Base-by-base conservation (phyloP, 768 basidiomycete species). In the Steccherinum ochraceum region DNA sequence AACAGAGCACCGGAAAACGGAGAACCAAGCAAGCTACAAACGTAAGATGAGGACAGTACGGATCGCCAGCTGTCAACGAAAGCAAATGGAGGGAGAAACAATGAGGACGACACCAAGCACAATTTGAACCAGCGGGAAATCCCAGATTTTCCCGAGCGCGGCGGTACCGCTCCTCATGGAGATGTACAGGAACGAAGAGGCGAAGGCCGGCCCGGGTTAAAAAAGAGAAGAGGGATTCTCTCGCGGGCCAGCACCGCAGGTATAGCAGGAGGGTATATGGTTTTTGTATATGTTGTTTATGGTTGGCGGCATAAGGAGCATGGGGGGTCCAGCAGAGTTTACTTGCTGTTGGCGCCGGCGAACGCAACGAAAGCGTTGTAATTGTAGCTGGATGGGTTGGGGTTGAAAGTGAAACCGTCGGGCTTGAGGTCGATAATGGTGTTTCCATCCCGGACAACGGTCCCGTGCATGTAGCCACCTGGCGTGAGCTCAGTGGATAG, bases 351-450 rank as follows among this genome's bases (percentile, higher is more conserved):
- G 3, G 55, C 55, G 19, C 41, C 41, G 10, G 7, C 7, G 21
- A 49, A 57, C 46, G 78, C 77, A 35, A 77, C 78, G 61, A 73
- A 83, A 0, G 74, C 80, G 58, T 84, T 86, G 64, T 76, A 85
- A 58, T 85, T 85, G 63, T 84, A 83, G 71, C 56, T 46, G 25
- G 41, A 24, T 35, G 61, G 66, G 50, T 54, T 67, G 42, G 61
- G 59, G 40, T 61, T 52, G 60, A 70, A 70, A 18, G 46, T 63
- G 58, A 76, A 84, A 41, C 69, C 77, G 10, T 64, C 52, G 0
- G 76, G 75, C 16, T 73, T 70, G 52, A 77, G 61, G 58, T 76
- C 70, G 51, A 80, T 75, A 18, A 83, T 70, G 2, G 72, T 78
- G 47, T 67, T 61, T 4, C 79, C 79, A 52, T 65, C 66, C 57